phyloP scores from a whole-genome alignment of 2,329 filamentous ascomycete genomes.

The Cytospora piceae region DNA sequence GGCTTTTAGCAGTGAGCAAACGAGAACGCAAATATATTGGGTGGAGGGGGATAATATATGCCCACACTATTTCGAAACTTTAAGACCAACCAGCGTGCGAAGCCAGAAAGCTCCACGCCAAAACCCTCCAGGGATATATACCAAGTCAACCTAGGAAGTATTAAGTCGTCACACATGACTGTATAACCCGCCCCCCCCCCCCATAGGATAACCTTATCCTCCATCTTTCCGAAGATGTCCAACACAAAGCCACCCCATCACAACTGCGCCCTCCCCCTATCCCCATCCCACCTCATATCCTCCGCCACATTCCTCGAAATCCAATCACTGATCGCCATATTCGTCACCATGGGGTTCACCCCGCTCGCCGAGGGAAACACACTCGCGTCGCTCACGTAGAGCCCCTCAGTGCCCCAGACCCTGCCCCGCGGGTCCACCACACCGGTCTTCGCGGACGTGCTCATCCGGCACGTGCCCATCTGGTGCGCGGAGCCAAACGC shows the following conservation, averaged over 20 bases:
- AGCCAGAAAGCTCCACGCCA: too few relatives aligned
- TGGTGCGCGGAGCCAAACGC: constrained; percentile 69
- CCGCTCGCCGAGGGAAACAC: constrained; percentile 73
- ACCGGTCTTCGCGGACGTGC: constrained; percentile 48
- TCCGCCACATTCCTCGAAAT: constrained; percentile 58
- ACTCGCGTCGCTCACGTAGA: constrained; percentile 72
- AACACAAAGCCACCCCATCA: background rate
- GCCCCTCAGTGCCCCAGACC: constrained; percentile 64
- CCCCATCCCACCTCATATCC: constrained; percentile 41
- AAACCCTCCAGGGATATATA: background rate
- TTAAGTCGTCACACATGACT: background rate
- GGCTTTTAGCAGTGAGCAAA: too few relatives aligned
- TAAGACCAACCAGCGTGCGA: too few relatives aligned
- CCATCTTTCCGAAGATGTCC: background rate
- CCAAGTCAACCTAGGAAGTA: background rate
- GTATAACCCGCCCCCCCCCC: background rate
- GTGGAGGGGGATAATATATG: too few relatives aligned
- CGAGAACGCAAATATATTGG: too few relatives aligned
- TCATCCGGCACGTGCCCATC: constrained; percentile 76
- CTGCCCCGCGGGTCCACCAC: constrained; percentile 58
- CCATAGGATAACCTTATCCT: background rate
- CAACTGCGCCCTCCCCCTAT: constrained; percentile 9
- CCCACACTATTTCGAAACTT: too few relatives aligned
- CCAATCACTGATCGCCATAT: constrained; percentile 67
- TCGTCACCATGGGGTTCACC: constrained; percentile 77